Evolutionary conservation across 2,329 filamentous ascomycete species (phyloP), one percentile per base, ranked within the genome.

Genomic region (Beauveria brongniartii): DNA sequence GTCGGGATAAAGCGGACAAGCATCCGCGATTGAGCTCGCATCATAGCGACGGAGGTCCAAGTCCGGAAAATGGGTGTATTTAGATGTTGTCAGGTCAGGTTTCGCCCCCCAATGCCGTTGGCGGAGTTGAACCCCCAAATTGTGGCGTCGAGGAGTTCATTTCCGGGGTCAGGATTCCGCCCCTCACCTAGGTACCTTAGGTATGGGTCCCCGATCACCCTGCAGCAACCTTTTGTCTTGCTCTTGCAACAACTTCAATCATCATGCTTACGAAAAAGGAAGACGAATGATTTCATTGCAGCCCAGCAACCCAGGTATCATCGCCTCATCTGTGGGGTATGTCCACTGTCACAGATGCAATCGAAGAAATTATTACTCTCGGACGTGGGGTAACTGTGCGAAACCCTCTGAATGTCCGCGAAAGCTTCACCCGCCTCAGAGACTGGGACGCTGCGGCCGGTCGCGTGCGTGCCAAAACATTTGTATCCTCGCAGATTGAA

Each of bases 381-480:
- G 14, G 41, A 26, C 40, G 26, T 47, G 40, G 47, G 41, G 30
- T 46, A 55, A 48, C 10, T 55, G 40, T n/a, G 26, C 53, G 22
- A 46, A 34, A 40, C 24, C n/a, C 40, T 14, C 18, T 9, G 41
- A 34, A 61, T 61, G 59, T 55, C 51, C 5, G 3, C 22, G 5
- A 61, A 55, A 50, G 41, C 41, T 24, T 61, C 59, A 46, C 40
- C 41, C 16, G 50, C 59, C 28, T 52, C 59, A 1, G 59, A 61
- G n/a, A 47, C 51, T 14, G 51, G 26, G 26, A 24, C 59, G 7
- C 63, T 67, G 5, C 63, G 69, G 28, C 68, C 68, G 24, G 68
- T 70, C 24, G 68, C 69, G 68, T 70, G 62, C 66, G 69, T 65
- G 24, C 24, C 14, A 54, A 26, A 44, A 9, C 6, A 20, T 44